Percentiles rank a stretch among this genome's conserved stretches.
These are phyloP conservation scores for Gaultheria prostrata DNA, from an alignment of 148 eudicot species.

Conservation along the genomic window DNA sequence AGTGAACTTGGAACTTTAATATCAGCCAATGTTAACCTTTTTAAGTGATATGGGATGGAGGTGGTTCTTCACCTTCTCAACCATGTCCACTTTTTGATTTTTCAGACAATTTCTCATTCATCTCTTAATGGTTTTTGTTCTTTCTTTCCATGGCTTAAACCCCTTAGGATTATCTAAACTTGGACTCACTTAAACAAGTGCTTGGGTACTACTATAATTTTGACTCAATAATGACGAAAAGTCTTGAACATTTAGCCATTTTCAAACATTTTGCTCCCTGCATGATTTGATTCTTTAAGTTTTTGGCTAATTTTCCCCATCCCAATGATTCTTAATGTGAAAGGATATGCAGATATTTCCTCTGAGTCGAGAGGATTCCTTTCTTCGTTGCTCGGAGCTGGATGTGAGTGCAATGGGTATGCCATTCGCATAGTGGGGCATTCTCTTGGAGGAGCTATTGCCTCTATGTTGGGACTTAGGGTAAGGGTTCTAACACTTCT, in stretches of 20 bases:
- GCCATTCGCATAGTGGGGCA: conserved; percentile 68
- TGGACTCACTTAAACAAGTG: background rate
- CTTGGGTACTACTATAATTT: background rate
- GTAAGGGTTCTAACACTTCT: conserved; percentile 30
- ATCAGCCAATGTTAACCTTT: no score
- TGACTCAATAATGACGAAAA: background rate
- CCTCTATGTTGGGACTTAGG: conserved; percentile 61
- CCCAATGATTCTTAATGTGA: conserved; percentile 18
- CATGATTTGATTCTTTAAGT: background rate
- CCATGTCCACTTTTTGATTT: background rate
- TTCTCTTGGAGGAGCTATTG: conserved; percentile 87
- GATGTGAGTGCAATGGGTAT: conserved; percentile 78
- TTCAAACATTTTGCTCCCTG: background rate
- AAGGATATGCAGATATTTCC: conserved; percentile 28
- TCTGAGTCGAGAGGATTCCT: conserved; percentile 57
- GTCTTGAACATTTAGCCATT: background rate
- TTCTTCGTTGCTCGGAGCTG: conserved; percentile 61
- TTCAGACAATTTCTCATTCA: background rate
- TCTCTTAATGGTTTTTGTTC: background rate
- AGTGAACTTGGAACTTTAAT: no score
- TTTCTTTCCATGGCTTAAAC: background rate
- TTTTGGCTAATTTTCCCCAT: background rate
- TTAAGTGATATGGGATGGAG: no score
- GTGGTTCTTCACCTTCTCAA: background rate
- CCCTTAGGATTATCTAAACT: background rate